Percentiles rank a stretch among this genome's conserved stretches.
phyloP scores from a whole-genome alignment of 2,329 filamentous ascomycete species.

The Aspergillus viridinutans region DNA sequence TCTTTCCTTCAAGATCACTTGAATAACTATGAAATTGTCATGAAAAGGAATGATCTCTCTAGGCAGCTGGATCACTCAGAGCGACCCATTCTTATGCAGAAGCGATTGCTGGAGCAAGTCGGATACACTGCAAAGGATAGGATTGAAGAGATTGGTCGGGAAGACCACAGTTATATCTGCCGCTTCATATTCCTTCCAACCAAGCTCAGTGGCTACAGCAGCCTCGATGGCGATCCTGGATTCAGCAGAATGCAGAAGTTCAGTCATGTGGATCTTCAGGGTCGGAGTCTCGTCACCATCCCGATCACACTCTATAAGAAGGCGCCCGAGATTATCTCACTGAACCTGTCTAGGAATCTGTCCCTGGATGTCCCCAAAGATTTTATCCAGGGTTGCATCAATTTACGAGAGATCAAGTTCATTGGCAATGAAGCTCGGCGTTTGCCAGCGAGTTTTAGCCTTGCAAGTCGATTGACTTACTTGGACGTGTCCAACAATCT shows the following conservation, averaged over 20 bases:
- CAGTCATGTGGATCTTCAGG: slow-evolving; percentile 87
- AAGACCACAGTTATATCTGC: slow-evolving; percentile 96
- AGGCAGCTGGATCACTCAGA: slow-evolving; percentile 75
- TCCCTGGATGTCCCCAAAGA: slow-evolving; percentile 91
- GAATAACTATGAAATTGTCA: slow-evolving; percentile 91
- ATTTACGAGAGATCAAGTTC: slow-evolving; percentile 91
- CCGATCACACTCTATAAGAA: slow-evolving; percentile 91
- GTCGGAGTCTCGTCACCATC: slow-evolving; percentile 87
- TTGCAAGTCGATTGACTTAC: slow-evolving; percentile 77
- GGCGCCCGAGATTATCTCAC: slow-evolving; percentile 84
- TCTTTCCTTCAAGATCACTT: slow-evolving; percentile 85
- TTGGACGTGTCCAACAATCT: slow-evolving; percentile 94
- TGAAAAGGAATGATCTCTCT: slow-evolving; percentile 87
- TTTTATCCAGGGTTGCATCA: slow-evolving; percentile 90
- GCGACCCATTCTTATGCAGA: slow-evolving; percentile 85
- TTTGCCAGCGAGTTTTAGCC: slow-evolving; percentile 75
- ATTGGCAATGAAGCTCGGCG: slow-evolving; percentile 89
- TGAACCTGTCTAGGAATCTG: slow-evolving; percentile 89
- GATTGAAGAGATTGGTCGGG: slow-evolving; percentile 87
- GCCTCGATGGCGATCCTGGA: slow-evolving; percentile 70
- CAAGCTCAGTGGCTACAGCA: slow-evolving; percentile 74
- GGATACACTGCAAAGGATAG: slow-evolving; percentile 83
- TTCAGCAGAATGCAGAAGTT: slow-evolving; percentile 83
- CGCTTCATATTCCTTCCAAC: slow-evolving; percentile 92
- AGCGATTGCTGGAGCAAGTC: slow-evolving; percentile 81